Conservation (phyloP, 2,329 filamentous ascomycete species). For the Pestalotiopsis sp. region DNA sequence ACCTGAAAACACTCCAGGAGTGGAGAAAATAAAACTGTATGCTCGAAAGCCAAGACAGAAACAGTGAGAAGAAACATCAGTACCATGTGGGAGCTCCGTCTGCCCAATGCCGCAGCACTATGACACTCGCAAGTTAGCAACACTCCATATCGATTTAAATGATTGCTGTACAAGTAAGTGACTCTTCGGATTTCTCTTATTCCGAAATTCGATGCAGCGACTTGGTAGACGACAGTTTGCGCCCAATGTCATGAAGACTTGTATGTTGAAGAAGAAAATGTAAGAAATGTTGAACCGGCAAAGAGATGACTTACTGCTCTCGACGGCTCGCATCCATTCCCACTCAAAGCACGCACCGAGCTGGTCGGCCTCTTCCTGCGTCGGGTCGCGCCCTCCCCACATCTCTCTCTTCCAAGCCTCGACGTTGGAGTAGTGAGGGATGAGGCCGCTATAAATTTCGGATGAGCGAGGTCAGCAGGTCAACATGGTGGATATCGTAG, state of each 20-base stretch:
- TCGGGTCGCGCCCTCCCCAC: constrained; percentile 67
- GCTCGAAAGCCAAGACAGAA: not conserved
- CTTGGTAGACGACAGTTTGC: too few relatives aligned
- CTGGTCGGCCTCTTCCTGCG: constrained; percentile 57
- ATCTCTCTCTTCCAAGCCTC: constrained; percentile 68
- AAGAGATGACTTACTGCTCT: constrained; percentile 42
- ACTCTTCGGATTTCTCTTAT: not conserved
- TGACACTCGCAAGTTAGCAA: not conserved
- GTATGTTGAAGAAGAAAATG: not conserved
- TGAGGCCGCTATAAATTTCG: constrained; percentile 51
- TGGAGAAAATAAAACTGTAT: too few relatives aligned
- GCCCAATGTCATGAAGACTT: rapidly evolving
- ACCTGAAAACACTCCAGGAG: too few relatives aligned
- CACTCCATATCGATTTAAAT: not conserved
- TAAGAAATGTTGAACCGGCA: too few relatives aligned
- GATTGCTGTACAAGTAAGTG: not conserved
- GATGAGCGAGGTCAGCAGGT: not conserved
- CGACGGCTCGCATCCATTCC: constrained; percentile 69
- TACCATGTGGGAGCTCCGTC: not conserved
- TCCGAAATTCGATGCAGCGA: too few relatives aligned
- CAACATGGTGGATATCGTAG: not conserved
- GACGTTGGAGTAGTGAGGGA: constrained; percentile 61
- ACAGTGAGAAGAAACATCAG: not conserved
- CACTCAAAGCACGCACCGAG: constrained; percentile 64
- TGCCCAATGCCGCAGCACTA: not conserved